Conservation (phyloP, 805 yeast genomes). For the Kodamaea nitidulidarum region DNA sequence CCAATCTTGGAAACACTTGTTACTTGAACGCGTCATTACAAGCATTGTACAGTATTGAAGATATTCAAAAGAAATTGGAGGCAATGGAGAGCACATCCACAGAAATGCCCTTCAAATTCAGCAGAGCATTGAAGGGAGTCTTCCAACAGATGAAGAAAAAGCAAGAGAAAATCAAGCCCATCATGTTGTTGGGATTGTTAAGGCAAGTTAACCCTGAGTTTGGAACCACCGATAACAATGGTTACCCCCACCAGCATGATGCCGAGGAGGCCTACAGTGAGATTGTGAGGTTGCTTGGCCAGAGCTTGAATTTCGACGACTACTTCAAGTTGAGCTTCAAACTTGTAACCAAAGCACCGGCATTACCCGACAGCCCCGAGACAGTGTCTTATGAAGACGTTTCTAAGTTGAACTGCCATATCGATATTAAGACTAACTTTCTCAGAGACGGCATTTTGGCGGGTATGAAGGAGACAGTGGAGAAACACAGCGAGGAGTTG, state of each 20-base stretch:
- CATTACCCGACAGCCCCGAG: conserved; percentile 29
- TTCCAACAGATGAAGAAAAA: conserved; percentile 45
- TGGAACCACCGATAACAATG: conserved; percentile 67
- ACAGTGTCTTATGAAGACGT: conserved; percentile 44
- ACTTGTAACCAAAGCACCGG: conserved; percentile 60
- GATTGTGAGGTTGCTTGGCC: conserved; percentile 51
- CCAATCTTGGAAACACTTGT: conserved; percentile 77
- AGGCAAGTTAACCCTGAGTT: conserved; percentile 82
- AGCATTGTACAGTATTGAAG: conserved; percentile 46
- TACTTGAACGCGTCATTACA: conserved; percentile 71
- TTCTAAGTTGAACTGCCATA: conserved; percentile 83
- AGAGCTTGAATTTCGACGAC: conserved; percentile 48
- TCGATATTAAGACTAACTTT: conserved; percentile 78
- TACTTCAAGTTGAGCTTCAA: conserved; percentile 65
- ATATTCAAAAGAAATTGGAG: conserved; percentile 29
- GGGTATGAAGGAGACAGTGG: conserved; percentile 71
- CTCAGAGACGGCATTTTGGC: conserved; percentile 77
- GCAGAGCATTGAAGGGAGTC: conserved; percentile 36
- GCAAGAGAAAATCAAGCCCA: conserved; percentile 57
- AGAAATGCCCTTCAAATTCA: conserved; percentile 13
- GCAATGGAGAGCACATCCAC: conserved; percentile 17
- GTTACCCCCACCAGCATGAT: conserved; percentile 89
- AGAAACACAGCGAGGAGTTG: conserved; percentile 69
- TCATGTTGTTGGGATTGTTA: conserved; percentile 58
- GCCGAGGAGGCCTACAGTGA: conserved; percentile 95